Evolutionary conservation across 2,329 filamentous ascomycete genomes (phyloP).

Genomic region (Aspergillus piperis): DNA sequence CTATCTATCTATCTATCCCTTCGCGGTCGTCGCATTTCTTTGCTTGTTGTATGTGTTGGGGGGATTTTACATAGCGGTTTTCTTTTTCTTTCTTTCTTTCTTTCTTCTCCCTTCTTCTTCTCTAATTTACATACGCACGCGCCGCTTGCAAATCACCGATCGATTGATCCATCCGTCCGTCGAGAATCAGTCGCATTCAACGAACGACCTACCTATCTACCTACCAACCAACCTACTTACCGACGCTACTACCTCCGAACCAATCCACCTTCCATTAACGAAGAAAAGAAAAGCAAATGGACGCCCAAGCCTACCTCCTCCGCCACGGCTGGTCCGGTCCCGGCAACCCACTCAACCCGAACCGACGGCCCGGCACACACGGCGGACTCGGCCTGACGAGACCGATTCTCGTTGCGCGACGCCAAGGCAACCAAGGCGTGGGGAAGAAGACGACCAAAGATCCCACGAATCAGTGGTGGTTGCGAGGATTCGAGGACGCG

Average conservation of each 20-base stretch:
- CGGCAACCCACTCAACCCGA: constrained; percentile 82
- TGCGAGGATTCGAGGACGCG: constrained; percentile 89
- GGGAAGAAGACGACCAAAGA: constrained; percentile 70
- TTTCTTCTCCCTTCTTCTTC: neutral
- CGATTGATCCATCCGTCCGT: too few species aligned
- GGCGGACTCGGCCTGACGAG: constrained; percentile 75
- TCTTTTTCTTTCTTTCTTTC: neutral
- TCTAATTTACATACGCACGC: too few species aligned
- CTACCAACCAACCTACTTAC: neutral
- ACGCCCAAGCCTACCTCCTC: constrained; percentile 79
- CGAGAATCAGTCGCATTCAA: too few species aligned
- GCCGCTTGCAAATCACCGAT: neutral
- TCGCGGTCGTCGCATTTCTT: neutral
- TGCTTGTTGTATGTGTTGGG: neutral
- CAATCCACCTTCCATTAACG: neutral
- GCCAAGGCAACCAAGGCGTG: constrained; percentile 77
- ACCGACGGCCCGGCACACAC: constrained; percentile 49
- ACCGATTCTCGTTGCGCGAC: constrained; percentile 79
- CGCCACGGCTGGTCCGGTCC: constrained; percentile 87
- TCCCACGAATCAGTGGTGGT: constrained; percentile 88
- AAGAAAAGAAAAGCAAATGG: constrained; percentile 58
- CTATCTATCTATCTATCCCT: neutral
- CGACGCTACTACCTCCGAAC: neutral
- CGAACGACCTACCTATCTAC: too few species aligned
- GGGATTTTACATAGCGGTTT: neutral